Conservation (phyloP, 208 protist species). For the Wallacemonas sp. region DNA sequence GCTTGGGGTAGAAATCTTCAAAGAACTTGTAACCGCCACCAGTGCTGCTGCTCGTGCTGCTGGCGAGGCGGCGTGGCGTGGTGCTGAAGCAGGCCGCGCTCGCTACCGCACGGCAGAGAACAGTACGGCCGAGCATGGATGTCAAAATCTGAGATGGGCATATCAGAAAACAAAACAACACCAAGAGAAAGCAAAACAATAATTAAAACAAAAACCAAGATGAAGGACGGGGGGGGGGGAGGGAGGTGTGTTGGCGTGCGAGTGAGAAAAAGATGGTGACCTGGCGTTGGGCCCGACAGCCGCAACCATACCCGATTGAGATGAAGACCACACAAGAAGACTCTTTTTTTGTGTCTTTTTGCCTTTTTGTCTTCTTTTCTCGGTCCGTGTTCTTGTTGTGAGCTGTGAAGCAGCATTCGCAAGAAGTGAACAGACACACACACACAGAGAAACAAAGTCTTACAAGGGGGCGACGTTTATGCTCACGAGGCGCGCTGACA, state of each 20-base stretch:
- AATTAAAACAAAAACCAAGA: background rate
- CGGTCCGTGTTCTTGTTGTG: background rate
- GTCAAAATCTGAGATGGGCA: background rate
- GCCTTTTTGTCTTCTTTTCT: background rate
- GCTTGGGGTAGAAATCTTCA: constrained; percentile 88
- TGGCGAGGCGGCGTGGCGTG: background rate
- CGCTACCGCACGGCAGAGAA: no score
- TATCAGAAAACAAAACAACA: no score
- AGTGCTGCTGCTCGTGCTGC: background rate
- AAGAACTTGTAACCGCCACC: constrained; percentile 80
- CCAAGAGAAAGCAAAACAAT: background rate
- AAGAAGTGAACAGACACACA: no score
- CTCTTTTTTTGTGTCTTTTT: background rate
- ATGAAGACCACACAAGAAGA: background rate
- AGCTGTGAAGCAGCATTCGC: no score
- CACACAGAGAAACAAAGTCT: no score
- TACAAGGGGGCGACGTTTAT: no score
- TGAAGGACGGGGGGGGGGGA: background rate
- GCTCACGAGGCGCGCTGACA: no score
- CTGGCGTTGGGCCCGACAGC: no score
- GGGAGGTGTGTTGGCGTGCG: no score
- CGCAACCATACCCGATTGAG: background rate
- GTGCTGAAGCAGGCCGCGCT: background rate
- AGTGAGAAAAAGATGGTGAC: no score
- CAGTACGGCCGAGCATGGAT: background rate